Base-by-base conservation (phyloP, 257 asterid species). In the Agastache rugosa region DNA sequence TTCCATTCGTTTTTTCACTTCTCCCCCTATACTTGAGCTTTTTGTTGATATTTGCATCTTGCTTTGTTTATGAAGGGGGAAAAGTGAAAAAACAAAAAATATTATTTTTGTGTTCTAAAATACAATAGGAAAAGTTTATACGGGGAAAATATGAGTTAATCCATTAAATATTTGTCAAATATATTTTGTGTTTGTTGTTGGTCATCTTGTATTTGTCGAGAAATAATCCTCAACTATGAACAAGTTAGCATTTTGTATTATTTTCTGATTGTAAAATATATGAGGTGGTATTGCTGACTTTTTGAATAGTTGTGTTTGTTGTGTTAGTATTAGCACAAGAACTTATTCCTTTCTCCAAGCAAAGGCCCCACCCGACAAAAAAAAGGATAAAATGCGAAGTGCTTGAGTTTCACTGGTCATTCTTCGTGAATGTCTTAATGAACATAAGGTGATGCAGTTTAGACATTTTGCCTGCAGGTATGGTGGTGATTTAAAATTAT, bases 381-480 rank as follows among this genome's bases (percentile, higher is more conserved):
- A 20, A 8, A 50, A 39, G 34, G 68, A 59, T 31, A 25, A 53
- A 58, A 11, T 4, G 54, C 0, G n/a, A 71, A 75, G 60, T 61
- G 56, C 76, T 67, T 61, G 42, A 71, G 44, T n/a, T 53, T 62
- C 54, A 50, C 63, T 75, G 58, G 23, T 70, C 31, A 37, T 66
- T 77, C 44, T 50, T 56, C 37, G 16, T 71, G 16, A 34, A 55
- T 19, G 63, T 25, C 16, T 17, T 69, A 19, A 16, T 34, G 41
- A 27, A 34, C 67, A 68, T 50, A 47, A 45, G 2, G 54, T 73
- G 72, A 51, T 75, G 75, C 39, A 44, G 65, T 67, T 54, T 54
- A 31, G 74, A 25, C 44, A 12, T 72, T 45, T 58, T 81, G 67
- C 77, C 25, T 53, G 48, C 77, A 31, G 50, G 68, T 72, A 51